Conservation (phyloP, 140 eudicot genomes). For the Erigeron philadelphicus region DNA sequence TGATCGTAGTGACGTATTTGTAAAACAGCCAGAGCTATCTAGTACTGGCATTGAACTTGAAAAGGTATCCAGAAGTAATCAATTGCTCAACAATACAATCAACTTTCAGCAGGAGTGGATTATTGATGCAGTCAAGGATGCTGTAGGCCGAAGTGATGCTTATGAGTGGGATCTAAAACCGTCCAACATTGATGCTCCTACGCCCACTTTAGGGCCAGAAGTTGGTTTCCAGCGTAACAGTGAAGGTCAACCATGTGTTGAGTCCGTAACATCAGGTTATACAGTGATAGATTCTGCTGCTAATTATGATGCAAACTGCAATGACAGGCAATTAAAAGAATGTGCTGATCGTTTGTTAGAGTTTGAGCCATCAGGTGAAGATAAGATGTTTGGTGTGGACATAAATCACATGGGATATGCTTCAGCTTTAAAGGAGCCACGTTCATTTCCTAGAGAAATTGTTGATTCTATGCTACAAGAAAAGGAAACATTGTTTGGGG, state of each 20-base stretch:
- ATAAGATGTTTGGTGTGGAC: conserved; percentile 6
- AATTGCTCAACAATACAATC: neutral
- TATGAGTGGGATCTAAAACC: conserved; percentile 18
- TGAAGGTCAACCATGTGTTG: conserved; percentile 9
- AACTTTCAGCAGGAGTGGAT: neutral
- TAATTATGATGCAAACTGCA: conserved; percentile 1
- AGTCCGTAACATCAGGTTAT: conserved; percentile 18
- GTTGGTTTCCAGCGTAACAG: neutral
- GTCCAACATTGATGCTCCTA: neutral
- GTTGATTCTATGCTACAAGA: conserved; percentile 20
- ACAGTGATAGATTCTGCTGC: conserved; percentile 7
- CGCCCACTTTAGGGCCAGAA: conserved; percentile 7
- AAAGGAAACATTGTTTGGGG: conserved; percentile 17
- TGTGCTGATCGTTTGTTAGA: conserved; percentile 6
- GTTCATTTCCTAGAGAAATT: conserved; percentile 1
- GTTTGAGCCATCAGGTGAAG: conserved; percentile 9
- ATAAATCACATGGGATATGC: conserved; percentile 3
- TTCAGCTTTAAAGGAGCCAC: conserved; percentile 5
- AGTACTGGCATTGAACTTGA: conserved; percentile 11
- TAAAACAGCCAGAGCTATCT: conserved; percentile 20
- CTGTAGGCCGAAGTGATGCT: conserved; percentile 11
- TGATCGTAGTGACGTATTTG: conserved; percentile 11
- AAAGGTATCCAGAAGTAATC: conserved; percentile 4
- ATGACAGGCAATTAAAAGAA: conserved; percentile 13
- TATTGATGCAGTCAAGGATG: too few species aligned